phyloP scores from a whole-genome alignment of 164 flowering plant genomes.

The Liriodendron chinense region DNA sequence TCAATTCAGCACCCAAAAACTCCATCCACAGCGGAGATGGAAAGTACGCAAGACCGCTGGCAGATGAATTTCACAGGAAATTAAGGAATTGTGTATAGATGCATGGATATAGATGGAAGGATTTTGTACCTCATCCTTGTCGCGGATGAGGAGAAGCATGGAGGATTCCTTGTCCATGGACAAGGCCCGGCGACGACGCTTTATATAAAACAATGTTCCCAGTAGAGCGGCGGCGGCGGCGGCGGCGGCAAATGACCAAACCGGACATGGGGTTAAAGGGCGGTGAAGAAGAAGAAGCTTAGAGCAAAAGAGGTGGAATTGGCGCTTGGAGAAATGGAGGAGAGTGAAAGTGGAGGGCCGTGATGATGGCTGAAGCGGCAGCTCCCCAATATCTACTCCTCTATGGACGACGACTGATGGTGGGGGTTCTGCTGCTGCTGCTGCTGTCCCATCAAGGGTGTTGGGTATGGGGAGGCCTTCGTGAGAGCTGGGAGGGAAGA shows the following conservation, averaged over 20 bases:
- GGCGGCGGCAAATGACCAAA: neutral
- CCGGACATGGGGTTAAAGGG: neutral
- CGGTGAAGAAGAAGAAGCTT: neutral
- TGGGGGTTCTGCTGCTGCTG: neutral
- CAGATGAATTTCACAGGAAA: too few relatives aligned
- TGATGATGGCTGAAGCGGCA: neutral
- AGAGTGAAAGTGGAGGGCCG: neutral
- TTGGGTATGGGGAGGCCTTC: neutral
- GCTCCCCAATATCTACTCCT: neutral
- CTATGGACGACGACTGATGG: neutral
- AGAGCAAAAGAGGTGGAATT: neutral
- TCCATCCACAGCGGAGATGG: too few relatives aligned
- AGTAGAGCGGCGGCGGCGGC: neutral
- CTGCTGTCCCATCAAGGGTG: neutral
- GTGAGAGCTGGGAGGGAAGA: neutral
- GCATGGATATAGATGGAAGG: neutral
- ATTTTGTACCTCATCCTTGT: neutral
- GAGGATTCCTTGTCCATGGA: neutral
- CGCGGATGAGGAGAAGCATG: neutral
- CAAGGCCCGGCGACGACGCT: neutral
- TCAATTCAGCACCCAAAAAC: too few relatives aligned
- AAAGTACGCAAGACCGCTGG: too few relatives aligned
- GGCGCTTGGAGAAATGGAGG: neutral
- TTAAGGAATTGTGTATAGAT: too few relatives aligned
- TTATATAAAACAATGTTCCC: neutral